Evolutionary conservation across 2,329 filamentous ascomycete genomes (phyloP).

Genomic region (Hypoxylon sp.): DNA sequence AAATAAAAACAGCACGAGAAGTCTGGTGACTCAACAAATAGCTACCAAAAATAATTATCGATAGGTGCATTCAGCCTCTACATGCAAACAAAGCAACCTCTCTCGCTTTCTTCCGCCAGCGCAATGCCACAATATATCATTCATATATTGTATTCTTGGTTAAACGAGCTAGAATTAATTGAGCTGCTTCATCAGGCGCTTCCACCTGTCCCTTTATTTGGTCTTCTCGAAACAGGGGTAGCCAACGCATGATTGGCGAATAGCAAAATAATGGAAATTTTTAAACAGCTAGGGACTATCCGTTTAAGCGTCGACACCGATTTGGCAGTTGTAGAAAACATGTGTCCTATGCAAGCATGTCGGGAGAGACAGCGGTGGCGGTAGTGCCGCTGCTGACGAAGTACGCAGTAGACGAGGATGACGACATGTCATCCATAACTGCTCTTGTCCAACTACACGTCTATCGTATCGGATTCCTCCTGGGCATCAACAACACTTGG

Average conservation of each 20-base stretch:
- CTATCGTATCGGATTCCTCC: conserved; percentile 38
- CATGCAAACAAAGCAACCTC: conserved; percentile 9
- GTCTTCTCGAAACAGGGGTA: conserved; percentile 40
- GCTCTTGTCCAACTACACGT: conserved; percentile 11
- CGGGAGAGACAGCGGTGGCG: conserved; percentile 38
- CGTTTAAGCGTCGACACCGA: conserved; percentile 26
- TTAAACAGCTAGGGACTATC: conserved; percentile 22
- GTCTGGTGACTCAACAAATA: background rate
- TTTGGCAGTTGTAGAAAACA: conserved; percentile 28
- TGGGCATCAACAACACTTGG: conserved; percentile 22
- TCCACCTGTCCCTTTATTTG: conserved; percentile 36
- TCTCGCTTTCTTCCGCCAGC: conserved; percentile 9
- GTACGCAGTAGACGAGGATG: conserved; percentile 41
- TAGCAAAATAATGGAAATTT: conserved; percentile 29
- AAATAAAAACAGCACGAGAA: background rate
- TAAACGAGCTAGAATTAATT: conserved; percentile 37
- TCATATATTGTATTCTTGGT: conserved; percentile 39
- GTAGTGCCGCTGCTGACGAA: conserved; percentile 39
- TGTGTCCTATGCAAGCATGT: conserved; percentile 38
- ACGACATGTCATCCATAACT: conserved; percentile 42
- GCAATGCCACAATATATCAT: conserved; percentile 35
- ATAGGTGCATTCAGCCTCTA: conserved; percentile 12
- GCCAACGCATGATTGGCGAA: conserved; percentile 37
- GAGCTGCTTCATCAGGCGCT: conserved; percentile 41
- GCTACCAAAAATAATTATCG: conserved; percentile 1